phyloP scores from a whole-genome alignment of 352 stramenopile genomes.

The Peronospora tabacina region DNA sequence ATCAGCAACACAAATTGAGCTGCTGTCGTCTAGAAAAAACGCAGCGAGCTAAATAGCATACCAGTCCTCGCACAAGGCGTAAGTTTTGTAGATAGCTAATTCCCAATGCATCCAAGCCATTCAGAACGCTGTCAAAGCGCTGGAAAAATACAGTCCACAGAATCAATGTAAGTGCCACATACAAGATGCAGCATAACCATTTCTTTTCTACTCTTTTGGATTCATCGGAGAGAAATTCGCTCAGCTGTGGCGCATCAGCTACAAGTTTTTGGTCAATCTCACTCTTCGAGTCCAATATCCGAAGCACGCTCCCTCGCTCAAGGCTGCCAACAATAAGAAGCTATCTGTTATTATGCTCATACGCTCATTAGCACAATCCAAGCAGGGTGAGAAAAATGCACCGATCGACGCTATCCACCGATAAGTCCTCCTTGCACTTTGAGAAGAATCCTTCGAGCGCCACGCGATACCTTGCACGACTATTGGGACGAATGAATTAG shows the following conservation, averaged over 20 bases:
- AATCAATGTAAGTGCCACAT: conserved; percentile 4
- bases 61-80: conserved; percentile 74
- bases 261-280: conserved; percentile 61
- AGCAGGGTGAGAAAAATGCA: conserved; percentile 16
- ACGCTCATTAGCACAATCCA: background rate
- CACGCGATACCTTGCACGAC: conserved; percentile 55
- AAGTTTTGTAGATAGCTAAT: conserved; percentile 57
- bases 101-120: conserved; percentile 48
- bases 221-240: conserved; percentile 55
- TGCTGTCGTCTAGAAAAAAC: background rate
- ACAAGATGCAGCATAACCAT: background rate
- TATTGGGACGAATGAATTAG: conserved; percentile 16
- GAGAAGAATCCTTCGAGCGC: conserved; percentile 62
- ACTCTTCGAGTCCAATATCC: conserved; percentile 83
- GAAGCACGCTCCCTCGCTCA: conserved; percentile 74
- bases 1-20: conserved; percentile 3
- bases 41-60: conserved; percentile 15
- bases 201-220: conserved; percentile 32
- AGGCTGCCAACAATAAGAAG: conserved; percentile 30
- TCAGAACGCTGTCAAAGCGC: conserved; percentile 64
- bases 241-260: conserved; percentile 51
- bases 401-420: conserved; percentile 64
- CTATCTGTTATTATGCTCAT: conserved; percentile 1
- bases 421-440: conserved; percentile 56
- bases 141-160: conserved; percentile 19